phyloP scores from a whole-genome alignment of 2,329 filamentous ascomycete genomes.

The Gnomoniopsis smithogilvyi region DNA sequence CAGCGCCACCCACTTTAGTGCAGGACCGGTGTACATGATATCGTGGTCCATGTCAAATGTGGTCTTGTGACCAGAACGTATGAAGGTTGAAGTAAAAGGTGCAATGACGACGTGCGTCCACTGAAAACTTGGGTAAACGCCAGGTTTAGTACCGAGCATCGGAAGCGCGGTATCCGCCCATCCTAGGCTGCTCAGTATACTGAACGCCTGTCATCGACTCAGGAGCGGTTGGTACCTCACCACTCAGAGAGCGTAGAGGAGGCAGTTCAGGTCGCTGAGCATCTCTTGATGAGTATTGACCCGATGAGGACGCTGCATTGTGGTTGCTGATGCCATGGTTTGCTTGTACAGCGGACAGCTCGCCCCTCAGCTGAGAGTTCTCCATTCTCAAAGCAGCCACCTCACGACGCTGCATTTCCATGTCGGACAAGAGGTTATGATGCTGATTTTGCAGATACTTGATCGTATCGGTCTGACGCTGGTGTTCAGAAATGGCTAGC shows the following conservation, averaged over 20 bases:
- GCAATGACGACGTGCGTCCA: not conserved
- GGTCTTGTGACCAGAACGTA: not conserved
- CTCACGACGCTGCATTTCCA: slow-evolving; percentile 48
- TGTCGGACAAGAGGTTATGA: slow-evolving; percentile 38
- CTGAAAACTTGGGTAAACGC: not conserved
- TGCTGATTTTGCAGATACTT: slow-evolving; percentile 45
- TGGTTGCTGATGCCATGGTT: slow-evolving; percentile 21
- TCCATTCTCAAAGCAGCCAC: slow-evolving; percentile 45
- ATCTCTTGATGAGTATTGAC: slow-evolving; percentile 27
- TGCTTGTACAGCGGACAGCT: slow-evolving; percentile 25
- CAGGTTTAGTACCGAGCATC: slow-evolving; percentile 26
- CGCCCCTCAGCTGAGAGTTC: slow-evolving; percentile 42
- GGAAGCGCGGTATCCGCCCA: slow-evolving; percentile 43
- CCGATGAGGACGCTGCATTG: slow-evolving; percentile 19
- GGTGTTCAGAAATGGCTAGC: slow-evolving; percentile 59
- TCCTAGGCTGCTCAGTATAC: slow-evolving; percentile 47
- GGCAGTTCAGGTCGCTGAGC: slow-evolving; percentile 48
- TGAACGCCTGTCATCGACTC: slow-evolving; percentile 67
- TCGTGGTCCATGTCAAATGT: not conserved
- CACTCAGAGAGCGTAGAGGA: slow-evolving; percentile 51
- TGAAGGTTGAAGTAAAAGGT: not conserved
- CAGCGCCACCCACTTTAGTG: not conserved
- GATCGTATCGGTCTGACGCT: slow-evolving; percentile 49
- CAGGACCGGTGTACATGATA: not conserved
- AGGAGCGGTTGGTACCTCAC: slow-evolving; percentile 39